Conservation (phyloP, 169 alveolate genomes). For the Plasmodium fragile region DNA sequence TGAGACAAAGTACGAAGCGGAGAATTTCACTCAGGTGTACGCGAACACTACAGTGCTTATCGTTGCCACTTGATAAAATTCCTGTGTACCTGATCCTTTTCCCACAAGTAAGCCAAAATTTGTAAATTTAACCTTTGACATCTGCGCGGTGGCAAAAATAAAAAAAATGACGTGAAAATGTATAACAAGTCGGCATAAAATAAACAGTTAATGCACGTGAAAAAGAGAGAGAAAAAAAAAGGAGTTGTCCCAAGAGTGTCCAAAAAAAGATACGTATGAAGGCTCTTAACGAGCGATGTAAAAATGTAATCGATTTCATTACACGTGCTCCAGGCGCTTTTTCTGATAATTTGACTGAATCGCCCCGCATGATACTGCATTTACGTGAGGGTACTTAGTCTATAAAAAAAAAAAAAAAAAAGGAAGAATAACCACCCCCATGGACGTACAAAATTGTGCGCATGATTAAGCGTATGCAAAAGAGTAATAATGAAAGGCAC, state of each 20-base stretch:
- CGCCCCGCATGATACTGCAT: slow-evolving; percentile 93
- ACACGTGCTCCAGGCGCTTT: slow-evolving; percentile 96
- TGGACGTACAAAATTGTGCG: neutral
- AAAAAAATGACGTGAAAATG: neutral
- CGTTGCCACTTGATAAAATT: neutral
- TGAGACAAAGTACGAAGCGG: neutral
- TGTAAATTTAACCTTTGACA: slow-evolving; percentile 75
- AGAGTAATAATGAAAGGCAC: neutral
- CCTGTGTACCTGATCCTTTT: slow-evolving; percentile 76
- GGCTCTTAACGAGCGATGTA: neutral
- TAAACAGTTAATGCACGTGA: neutral
- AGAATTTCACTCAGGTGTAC: neutral
- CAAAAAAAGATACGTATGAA: neutral
- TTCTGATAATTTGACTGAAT: slow-evolving; percentile 97
- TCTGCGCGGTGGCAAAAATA: neutral
- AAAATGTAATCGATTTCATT: slow-evolving; percentile 77
- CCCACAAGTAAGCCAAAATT: slow-evolving; percentile 83
- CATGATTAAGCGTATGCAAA: neutral
- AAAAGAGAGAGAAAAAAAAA: neutral
- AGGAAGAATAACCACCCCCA: neutral
- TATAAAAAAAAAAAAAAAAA: slow-evolving; percentile 5
- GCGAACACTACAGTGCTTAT: slow-evolving; percentile 26
- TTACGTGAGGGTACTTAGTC: slow-evolving; percentile 47
- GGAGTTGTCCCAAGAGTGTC: neutral
- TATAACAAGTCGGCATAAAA: slow-evolving; percentile 3